A percentile compares a stretch with the other conserved stretches of the same genome.
Evolutionary conservation across 23 red algal species (phyloP).

Genomic region (Agarophyton chilense): DNA sequence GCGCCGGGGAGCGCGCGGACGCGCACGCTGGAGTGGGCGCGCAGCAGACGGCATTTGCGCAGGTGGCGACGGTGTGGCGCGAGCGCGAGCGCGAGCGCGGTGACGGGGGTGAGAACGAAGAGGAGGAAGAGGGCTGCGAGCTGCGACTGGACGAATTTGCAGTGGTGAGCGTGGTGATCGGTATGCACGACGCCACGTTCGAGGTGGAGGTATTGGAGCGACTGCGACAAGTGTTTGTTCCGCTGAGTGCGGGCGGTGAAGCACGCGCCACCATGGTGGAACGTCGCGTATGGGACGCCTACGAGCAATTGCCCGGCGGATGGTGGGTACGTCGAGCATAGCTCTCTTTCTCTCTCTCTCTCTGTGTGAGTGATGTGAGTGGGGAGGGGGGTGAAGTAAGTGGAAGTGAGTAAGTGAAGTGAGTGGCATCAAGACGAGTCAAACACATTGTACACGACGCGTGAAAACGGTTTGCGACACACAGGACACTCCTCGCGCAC

Average conservation of each 20-base stretch:
- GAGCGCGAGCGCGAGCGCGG: too few species aligned
- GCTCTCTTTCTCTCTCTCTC: neutral
- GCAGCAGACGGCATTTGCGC: too few species aligned
- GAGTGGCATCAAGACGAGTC: too few species aligned
- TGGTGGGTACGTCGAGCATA: conserved; percentile 53
- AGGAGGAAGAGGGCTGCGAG: too few species aligned
- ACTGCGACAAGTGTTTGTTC: conserved; percentile 2
- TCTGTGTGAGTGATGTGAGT: too few species aligned
- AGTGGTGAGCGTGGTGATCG: conserved; percentile 6
- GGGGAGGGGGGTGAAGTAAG: too few species aligned
- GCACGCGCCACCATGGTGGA: conserved; percentile 10
- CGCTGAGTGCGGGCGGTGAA: neutral
- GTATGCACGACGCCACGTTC: neutral
- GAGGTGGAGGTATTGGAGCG: conserved; percentile 60
- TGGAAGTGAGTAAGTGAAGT: too few species aligned
- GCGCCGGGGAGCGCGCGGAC: too few species aligned
- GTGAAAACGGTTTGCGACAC: conserved; percentile 38
- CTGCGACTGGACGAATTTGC: conserved; percentile 40
- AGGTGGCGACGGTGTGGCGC: too few species aligned
- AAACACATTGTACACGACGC: conserved; percentile 9
- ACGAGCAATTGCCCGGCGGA: conserved; percentile 45
- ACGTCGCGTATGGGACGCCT: conserved; percentile 32
- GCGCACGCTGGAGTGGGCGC: too few species aligned
- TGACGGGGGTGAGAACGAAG: too few species aligned
- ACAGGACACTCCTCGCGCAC: conserved; percentile 16